A percentile compares a stretch with the other conserved stretches of the same genome.
These are phyloP conservation scores for Fusarium sp. DNA, from an alignment of 2,329 filamentous ascomycete genomes.

Conservation along the genomic window DNA sequence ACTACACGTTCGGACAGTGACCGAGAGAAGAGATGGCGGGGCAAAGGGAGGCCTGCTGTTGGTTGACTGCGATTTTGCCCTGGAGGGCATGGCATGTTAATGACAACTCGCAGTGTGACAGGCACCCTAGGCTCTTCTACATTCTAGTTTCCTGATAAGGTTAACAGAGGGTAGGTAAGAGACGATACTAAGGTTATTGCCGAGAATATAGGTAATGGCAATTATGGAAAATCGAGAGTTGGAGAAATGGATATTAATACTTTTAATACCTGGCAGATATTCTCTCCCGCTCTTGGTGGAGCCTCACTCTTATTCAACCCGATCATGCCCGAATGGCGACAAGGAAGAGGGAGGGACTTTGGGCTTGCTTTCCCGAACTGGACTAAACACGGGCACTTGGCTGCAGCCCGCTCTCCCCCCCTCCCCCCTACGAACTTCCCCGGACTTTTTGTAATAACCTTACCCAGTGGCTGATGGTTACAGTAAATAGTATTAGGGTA, in stretches of 20 bases:
- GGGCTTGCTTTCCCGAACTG: slow-evolving; percentile 20
- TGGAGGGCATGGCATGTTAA: slow-evolving; percentile 23
- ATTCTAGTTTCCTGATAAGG: slow-evolving; percentile 34
- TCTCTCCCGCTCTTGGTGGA: slow-evolving; percentile 20
- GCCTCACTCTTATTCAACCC: slow-evolving; percentile 28
- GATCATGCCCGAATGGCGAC: slow-evolving; percentile 35
- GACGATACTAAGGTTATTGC: slow-evolving; percentile 17
- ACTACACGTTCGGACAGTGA: slow-evolving; percentile 46
- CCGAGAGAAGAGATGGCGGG: slow-evolving; percentile 44
- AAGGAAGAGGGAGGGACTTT: slow-evolving; percentile 20
- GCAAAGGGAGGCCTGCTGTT: slow-evolving; percentile 40
- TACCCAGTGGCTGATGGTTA: slow-evolving; percentile 25
- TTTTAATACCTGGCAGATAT: slow-evolving; percentile 6
- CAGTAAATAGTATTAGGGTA: too few species aligned
- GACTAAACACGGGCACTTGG: slow-evolving; percentile 31
- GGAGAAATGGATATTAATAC: slow-evolving; percentile 17
- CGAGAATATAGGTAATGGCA: slow-evolving; percentile 13
- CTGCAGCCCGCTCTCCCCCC: slow-evolving; percentile 23
- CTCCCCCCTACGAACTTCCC: slow-evolving; percentile 35
- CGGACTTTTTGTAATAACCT: slow-evolving; percentile 33
- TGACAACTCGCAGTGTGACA: slow-evolving; percentile 33
- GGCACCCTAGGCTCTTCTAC: slow-evolving; percentile 25
- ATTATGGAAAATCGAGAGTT: slow-evolving; percentile 10
- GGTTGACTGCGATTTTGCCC: slow-evolving; percentile 30
- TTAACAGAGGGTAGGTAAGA: slow-evolving; percentile 16